These are phyloP conservation scores for Pulveroboletus sp. DNA, from an alignment of 768 basidiomycete genomes.

Conservation along the genomic window DNA sequence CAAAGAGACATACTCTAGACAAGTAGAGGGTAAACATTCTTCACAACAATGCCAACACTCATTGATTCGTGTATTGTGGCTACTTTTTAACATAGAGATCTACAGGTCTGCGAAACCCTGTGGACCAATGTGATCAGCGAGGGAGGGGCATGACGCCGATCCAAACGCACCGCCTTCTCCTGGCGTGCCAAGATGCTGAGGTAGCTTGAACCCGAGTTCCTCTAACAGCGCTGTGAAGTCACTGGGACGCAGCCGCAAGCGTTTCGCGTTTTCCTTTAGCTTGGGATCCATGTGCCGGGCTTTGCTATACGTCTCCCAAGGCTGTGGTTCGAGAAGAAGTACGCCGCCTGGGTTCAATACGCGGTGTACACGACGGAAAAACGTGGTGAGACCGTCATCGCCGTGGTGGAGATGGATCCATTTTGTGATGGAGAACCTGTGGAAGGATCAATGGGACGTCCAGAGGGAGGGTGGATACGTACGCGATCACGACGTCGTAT, in stretches of 20 bases:
- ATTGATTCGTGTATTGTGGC: too few relatives aligned
- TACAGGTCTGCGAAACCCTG: conserved; percentile 40
- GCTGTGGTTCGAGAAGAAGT: conserved; percentile 81
- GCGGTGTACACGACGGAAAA: conserved; percentile 62
- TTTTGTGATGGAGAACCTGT: conserved; percentile 73
- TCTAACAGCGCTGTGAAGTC: conserved; percentile 56
- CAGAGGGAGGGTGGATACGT: conserved; percentile 23
- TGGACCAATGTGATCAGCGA: conserved; percentile 1
- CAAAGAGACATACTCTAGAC: too few relatives aligned
- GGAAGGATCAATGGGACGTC: not conserved
- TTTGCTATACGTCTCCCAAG: conserved; percentile 82
- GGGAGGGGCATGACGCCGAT: not conserved
- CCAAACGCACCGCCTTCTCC: conserved; percentile 62
- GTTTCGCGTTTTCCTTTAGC: conserved; percentile 59
- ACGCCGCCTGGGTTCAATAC: conserved; percentile 61
- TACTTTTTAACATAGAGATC: conserved; percentile 55
- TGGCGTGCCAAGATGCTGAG: conserved; percentile 46
- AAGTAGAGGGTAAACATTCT: too few relatives aligned
- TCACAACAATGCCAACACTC: too few relatives aligned
- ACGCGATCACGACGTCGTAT: conserved; percentile 84
- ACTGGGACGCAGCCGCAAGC: conserved; percentile 57
- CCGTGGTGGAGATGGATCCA: conserved; percentile 89
- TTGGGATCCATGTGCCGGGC: conserved; percentile 65
- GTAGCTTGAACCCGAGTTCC: conserved; percentile 60
- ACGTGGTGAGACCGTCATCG: conserved; percentile 64